phyloP scores from a whole-genome alignment of 805 yeast species.

The Blastobotrys robertii region DNA sequence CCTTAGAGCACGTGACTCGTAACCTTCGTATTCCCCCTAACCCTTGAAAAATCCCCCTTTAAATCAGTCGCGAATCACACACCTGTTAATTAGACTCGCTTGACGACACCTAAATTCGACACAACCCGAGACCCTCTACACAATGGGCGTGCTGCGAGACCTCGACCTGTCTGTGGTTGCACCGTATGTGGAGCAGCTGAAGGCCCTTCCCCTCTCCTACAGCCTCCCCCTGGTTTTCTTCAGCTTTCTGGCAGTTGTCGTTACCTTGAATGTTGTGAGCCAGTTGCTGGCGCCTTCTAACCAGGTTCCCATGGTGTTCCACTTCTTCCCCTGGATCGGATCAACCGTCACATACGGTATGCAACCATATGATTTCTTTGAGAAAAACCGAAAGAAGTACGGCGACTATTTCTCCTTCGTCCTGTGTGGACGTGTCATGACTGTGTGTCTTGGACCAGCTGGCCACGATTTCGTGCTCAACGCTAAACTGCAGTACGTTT shows the following conservation, averaged over 20 bases:
- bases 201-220: neutral
- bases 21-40: no score
- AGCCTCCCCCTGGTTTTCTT: slow-evolving; percentile 16
- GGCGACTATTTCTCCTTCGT: slow-evolving; percentile 93
- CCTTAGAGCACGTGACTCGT: no score
- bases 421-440: slow-evolving; percentile 83
- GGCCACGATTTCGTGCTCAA: slow-evolving; percentile 96
- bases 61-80: no score
- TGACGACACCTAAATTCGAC: no score
- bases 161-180: neutral
- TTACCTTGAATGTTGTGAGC: slow-evolving; percentile 23
- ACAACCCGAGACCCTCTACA: no score
- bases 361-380: slow-evolving; percentile 88
- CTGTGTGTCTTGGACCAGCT: slow-evolving; percentile 92
- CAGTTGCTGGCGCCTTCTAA: slow-evolving; percentile 38
- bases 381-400: slow-evolving; percentile 62
- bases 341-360: slow-evolving; percentile 83
- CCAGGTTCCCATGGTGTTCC: slow-evolving; percentile 81
- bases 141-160: neutral
- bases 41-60: no score
- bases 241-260: slow-evolving; percentile 10
- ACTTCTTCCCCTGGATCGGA: slow-evolving; percentile 95
- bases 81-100: no score
- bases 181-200: neutral
- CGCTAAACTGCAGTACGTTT: slow-evolving; percentile 78